Conservation (phyloP, 257 asterid species). For the Linderniella brevidens region DNA sequence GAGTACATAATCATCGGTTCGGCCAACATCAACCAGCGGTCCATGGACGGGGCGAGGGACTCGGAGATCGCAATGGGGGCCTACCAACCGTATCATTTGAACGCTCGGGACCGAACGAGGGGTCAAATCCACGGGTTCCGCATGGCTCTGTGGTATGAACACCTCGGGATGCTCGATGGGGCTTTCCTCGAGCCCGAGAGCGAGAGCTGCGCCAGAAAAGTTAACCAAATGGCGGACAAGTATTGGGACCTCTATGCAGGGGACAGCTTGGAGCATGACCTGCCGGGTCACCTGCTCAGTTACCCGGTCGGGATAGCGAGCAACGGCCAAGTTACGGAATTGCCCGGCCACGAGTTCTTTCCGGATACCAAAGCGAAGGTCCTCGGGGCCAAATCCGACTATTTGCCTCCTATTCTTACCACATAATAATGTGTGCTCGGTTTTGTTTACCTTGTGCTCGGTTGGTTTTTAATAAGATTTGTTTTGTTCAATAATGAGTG, state of each 20-base stretch:
- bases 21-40: constrained; percentile 94
- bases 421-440: constrained; percentile 18
- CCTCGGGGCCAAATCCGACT: constrained; percentile 67
- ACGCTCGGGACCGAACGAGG: constrained; percentile 45
- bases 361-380: constrained; percentile 85
- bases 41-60: constrained; percentile 90
- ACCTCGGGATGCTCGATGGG: constrained; percentile 77
- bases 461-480: too few relatives aligned
- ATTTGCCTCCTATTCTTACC: constrained; percentile 85
- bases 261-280: constrained; percentile 55
- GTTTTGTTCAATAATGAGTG: too few relatives aligned
- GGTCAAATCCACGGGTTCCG: constrained; percentile 92
- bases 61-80: constrained; percentile 96
- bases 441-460: too few relatives aligned
- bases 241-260: constrained; percentile 75
- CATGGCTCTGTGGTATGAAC: constrained; percentile 90
- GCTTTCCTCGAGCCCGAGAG: constrained; percentile 52
- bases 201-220: constrained; percentile 54
- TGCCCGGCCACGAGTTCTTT: constrained; percentile 78
- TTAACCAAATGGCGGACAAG: constrained; percentile 48
- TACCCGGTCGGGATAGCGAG: constrained; percentile 67
- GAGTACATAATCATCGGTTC: constrained; percentile 90
- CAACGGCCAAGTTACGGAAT: constrained; percentile 52
- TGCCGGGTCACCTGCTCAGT: constrained; percentile 89
- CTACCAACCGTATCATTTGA: constrained; percentile 67